Conservation (phyloP, 352 stramenopile species). For the Phytopythium montanum region DNA sequence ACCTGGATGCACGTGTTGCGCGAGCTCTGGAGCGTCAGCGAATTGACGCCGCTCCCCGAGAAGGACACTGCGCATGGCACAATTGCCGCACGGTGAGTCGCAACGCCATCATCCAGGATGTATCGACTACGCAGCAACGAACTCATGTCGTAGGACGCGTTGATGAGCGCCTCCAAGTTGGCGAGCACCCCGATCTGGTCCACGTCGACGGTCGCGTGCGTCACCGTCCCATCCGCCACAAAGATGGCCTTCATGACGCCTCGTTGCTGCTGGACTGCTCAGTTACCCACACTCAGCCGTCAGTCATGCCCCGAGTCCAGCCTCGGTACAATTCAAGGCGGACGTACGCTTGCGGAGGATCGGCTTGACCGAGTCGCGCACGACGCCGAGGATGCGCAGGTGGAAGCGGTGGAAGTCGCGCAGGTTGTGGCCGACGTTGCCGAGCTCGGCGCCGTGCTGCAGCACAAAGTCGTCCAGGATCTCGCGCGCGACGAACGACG, state of each 20-base stretch:
- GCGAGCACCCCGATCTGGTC: conserved; percentile 90
- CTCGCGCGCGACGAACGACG: conserved; percentile 85
- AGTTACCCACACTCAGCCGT: not conserved
- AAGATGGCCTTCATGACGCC: conserved; percentile 88
- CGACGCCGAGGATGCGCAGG: conserved; percentile 75
- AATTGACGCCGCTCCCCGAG: conserved; percentile 69
- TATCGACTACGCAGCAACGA: conserved; percentile 13
- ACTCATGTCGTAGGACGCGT: conserved; percentile 86
- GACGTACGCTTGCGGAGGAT: conserved; percentile 84
- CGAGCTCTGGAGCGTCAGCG: conserved; percentile 86
- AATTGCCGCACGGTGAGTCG: not conserved
- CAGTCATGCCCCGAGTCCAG: not conserved
- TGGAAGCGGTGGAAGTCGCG: conserved; percentile 91
- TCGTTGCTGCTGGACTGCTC: conserved; percentile 80
- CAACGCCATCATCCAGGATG: not conserved
- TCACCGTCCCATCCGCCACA: conserved; percentile 81
- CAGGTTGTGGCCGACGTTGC: conserved; percentile 85
- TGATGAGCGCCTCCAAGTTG: conserved; percentile 87
- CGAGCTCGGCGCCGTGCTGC: conserved; percentile 73
- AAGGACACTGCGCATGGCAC: conserved; percentile 61
- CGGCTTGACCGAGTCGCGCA: conserved; percentile 81
- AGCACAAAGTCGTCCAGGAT: conserved; percentile 80
- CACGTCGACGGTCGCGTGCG: conserved; percentile 81
- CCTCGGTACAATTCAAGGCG: conserved; percentile 10
- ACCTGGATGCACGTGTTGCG: conserved; percentile 87